Percentiles rank a stretch among this genome's conserved stretches.
phyloP scores from a whole-genome alignment of 257 asterid species.

The Ilex aquifolium region DNA sequence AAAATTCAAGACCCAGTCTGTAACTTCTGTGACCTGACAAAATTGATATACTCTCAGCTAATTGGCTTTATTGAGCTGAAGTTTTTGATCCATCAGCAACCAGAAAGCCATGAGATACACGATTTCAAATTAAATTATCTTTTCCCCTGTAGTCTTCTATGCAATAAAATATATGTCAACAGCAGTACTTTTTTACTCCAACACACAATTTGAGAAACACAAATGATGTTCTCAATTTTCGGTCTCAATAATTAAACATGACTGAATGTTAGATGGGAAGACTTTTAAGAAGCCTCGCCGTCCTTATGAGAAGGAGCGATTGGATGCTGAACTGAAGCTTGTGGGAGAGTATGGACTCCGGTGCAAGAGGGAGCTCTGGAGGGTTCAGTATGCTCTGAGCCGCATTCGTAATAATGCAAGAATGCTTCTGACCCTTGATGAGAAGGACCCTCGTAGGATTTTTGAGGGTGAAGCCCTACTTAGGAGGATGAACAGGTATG shows the following conservation, averaged over 20 bases:
- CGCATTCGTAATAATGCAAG: slow-evolving; percentile 77
- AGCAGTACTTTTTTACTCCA: too few species aligned
- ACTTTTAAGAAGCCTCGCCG: slow-evolving; percentile 90
- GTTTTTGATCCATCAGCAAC: too few species aligned
- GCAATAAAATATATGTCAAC: too few species aligned
- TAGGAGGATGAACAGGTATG: slow-evolving; percentile 81
- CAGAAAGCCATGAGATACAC: too few species aligned
- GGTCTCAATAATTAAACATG: too few species aligned
- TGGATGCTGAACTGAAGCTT: slow-evolving; percentile 83
- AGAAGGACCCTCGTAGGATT: slow-evolving; percentile 77
- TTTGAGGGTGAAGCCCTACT: slow-evolving; percentile 90
- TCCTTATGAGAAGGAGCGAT: slow-evolving; percentile 83
- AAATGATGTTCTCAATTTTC: background rate
- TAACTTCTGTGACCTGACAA: too few species aligned
- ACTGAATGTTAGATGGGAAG: slow-evolving; percentile 53
- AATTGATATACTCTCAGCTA: too few species aligned
- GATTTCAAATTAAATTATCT: too few species aligned
- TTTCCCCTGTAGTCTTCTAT: too few species aligned
- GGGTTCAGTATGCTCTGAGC: slow-evolving; percentile 88
- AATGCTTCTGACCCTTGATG: slow-evolving; percentile 68
- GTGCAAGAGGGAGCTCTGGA: slow-evolving; percentile 91
- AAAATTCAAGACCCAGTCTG: too few species aligned
- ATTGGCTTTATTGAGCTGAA: too few species aligned
- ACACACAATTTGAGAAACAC: background rate
- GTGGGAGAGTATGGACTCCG: slow-evolving; percentile 83